These are phyloP conservation scores for Phytophthora quininea DNA, from an alignment of 352 stramenopile genomes.

Conservation along the genomic window DNA sequence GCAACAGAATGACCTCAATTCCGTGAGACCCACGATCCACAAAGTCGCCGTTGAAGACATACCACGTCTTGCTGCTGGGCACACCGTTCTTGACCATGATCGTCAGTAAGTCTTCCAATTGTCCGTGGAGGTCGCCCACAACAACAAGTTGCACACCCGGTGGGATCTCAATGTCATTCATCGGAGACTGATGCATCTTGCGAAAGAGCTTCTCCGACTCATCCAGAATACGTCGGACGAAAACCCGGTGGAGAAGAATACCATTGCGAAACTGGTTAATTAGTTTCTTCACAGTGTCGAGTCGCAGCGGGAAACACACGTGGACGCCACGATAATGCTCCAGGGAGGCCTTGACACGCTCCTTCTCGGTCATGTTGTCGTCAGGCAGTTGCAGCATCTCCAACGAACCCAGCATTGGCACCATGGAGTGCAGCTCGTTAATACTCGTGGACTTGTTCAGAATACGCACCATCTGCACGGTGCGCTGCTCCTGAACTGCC, in stretches of 20 bases:
- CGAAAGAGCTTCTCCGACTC: conserved; percentile 65
- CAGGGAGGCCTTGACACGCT: conserved; percentile 66
- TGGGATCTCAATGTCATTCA: conserved; percentile 81
- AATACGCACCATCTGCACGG: conserved; percentile 86
- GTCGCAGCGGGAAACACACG: conserved; percentile 68
- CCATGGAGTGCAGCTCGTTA: conserved; percentile 80
- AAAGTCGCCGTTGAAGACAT: conserved; percentile 97
- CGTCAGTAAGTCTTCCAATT: conserved; percentile 93
- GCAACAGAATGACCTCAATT: conserved; percentile 91
- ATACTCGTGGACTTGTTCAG: conserved; percentile 86
- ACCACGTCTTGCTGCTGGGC: conserved; percentile 88
- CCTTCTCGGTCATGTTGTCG: conserved; percentile 59
- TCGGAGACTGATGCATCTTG: conserved; percentile 51
- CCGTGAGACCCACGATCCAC: conserved; percentile 93
- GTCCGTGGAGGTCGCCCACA: conserved; percentile 93
- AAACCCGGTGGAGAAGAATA: conserved; percentile 80
- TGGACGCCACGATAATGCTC: conserved; percentile 78
- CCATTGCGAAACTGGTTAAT: conserved; percentile 88
- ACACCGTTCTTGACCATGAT: conserved; percentile 93
- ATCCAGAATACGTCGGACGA: conserved; percentile 78
- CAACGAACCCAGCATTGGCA: conserved; percentile 74
- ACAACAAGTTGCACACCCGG: conserved; percentile 89
- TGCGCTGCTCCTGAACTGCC: conserved; percentile 82
- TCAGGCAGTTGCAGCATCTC: conserved; percentile 57
- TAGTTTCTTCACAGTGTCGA: conserved; percentile 82